Evolutionary conservation across 148 eudicot genomes (phyloP).

Genomic region (Drosera capensis): DNA sequence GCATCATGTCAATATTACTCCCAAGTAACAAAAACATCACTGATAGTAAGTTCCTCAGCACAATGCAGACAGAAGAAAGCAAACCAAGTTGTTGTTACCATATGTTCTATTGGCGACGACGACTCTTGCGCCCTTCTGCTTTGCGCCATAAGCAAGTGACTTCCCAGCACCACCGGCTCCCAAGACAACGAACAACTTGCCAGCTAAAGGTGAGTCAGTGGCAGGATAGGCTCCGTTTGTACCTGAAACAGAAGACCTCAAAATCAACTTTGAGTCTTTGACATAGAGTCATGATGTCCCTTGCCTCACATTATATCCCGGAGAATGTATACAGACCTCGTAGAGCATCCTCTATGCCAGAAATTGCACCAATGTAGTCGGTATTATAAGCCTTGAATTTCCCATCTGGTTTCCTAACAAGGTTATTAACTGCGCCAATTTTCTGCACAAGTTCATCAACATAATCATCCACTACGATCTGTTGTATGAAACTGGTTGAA

Average conservation of each 20-base stretch:
- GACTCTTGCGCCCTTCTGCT: constrained; percentile 19
- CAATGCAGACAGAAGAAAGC: too few species aligned
- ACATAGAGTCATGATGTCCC: not conserved
- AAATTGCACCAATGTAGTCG: constrained; percentile 15
- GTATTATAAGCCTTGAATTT: constrained; percentile 12
- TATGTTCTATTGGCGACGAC: constrained; percentile 17
- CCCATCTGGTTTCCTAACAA: constrained; percentile 14
- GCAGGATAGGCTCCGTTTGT: constrained; percentile 9
- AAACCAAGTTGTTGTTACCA: constrained; percentile 9
- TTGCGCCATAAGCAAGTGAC: constrained; percentile 20
- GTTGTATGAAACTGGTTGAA: not conserved
- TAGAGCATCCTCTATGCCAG: constrained; percentile 11
- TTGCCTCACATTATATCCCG: not conserved
- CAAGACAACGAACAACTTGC: constrained; percentile 14
- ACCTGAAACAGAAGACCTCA: constrained; percentile 16
- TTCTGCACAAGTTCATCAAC: not conserved
- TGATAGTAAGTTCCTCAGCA: too few species aligned
- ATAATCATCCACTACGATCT: not conserved
- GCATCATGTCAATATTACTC: too few species aligned
- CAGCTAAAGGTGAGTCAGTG: constrained; percentile 24
- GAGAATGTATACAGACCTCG: constrained; percentile 1
- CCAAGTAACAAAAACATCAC: too few species aligned
- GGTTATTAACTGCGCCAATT: constrained; percentile 12
- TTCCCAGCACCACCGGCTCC: constrained; percentile 27
- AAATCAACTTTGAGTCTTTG: not conserved